phyloP scores from a whole-genome alignment of 306 rosid species.

The Quercus ilex region DNA sequence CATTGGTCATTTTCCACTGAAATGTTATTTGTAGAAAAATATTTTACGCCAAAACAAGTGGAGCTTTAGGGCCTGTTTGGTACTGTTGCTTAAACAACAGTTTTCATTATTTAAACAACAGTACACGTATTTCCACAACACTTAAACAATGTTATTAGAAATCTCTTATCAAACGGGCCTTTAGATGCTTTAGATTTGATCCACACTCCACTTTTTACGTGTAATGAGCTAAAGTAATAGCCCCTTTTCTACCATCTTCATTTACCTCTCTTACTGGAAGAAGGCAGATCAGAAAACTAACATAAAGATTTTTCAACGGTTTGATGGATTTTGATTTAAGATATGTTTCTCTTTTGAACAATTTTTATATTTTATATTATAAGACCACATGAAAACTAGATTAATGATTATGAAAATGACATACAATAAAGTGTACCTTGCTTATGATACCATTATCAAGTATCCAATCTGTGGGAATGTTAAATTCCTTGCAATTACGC shows the following conservation, averaged over 20 bases:
- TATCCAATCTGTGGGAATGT: constrained; percentile 92
- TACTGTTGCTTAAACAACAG: too few relatives aligned
- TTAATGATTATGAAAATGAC: not conserved
- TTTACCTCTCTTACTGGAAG: not conserved
- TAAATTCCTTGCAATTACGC: constrained; percentile 79
- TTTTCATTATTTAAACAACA: too few relatives aligned
- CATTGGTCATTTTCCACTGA: too few relatives aligned
- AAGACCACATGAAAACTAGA: not conserved
- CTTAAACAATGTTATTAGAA: too few relatives aligned
- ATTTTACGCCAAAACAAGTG: too few relatives aligned
- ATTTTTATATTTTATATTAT: not conserved
- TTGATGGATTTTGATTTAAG: not conserved
- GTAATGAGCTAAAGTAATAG: not conserved
- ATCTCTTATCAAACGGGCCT: too few relatives aligned
- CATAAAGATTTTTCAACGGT: not conserved
- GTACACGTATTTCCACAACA: too few relatives aligned
- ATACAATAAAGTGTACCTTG: constrained; percentile 47
- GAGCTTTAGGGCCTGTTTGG: too few relatives aligned
- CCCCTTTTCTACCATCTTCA: too few relatives aligned
- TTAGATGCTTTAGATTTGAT: not conserved
- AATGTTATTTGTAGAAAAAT: too few relatives aligned
- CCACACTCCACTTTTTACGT: not conserved
- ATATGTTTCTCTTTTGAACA: too few relatives aligned
- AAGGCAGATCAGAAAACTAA: not conserved
- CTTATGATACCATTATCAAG: constrained; percentile 85